A percentile compares a stretch with the other conserved stretches of the same genome.
Evolutionary conservation across 164 flowering plant species (phyloP).

Genomic region (Vitis labrusca): DNA sequence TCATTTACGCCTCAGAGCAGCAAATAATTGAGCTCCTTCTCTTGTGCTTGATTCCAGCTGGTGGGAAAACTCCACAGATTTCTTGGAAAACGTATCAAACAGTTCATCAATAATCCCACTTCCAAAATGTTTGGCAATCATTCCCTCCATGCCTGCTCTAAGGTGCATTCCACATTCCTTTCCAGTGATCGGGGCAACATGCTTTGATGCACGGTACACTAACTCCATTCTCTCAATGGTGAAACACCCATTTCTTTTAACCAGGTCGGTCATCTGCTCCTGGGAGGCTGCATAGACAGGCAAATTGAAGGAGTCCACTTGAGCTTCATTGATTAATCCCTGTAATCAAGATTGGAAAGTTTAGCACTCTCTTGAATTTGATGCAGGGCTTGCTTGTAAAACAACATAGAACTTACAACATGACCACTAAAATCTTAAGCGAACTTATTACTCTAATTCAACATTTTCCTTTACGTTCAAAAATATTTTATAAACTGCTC

Average conservation of each 20-base stretch:
- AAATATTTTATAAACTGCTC: too few species aligned
- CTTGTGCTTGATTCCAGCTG: slow-evolving; percentile 2
- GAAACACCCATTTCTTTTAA: slow-evolving; percentile 14
- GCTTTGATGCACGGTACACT: background rate
- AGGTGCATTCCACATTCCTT: background rate
- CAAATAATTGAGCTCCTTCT: slow-evolving; percentile 8
- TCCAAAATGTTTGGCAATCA: slow-evolving; percentile 14
- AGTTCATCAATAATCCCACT: slow-evolving; percentile 6
- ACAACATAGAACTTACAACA: too few species aligned
- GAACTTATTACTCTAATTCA: too few species aligned
- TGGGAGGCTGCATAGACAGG: slow-evolving; percentile 13
- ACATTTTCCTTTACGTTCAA: too few species aligned
- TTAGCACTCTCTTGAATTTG: too few species aligned
- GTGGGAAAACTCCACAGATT: slow-evolving; percentile 5
- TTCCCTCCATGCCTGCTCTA: slow-evolving; percentile 9
- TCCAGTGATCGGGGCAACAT: background rate
- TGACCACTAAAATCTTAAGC: too few species aligned
- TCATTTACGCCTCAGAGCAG: slow-evolving; percentile 9
- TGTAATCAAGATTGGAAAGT: background rate
- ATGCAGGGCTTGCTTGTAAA: too few species aligned
- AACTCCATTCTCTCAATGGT: slow-evolving; percentile 12
- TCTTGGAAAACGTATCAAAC: slow-evolving; percentile 4
- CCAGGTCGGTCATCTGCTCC: slow-evolving; percentile 1
- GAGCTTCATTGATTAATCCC: slow-evolving; percentile 12
- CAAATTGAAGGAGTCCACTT: slow-evolving; percentile 19